Evolutionary conservation across 2,329 filamentous ascomycete genomes (phyloP).

Genomic region (Ceratocystis alfenasii): DNA sequence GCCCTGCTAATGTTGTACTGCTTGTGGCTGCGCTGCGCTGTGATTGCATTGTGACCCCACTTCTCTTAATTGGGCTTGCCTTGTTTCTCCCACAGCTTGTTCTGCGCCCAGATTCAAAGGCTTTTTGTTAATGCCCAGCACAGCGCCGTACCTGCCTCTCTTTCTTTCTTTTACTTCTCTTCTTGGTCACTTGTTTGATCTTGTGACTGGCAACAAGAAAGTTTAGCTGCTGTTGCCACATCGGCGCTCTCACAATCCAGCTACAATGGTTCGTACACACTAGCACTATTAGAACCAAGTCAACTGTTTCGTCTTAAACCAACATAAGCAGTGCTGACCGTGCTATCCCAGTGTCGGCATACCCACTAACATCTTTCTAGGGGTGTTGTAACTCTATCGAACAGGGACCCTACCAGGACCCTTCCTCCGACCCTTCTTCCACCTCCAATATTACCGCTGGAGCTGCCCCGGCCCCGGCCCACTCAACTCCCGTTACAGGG

Average conservation of each 20-base stretch:
- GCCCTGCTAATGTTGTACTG: not conserved
- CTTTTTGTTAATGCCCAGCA: constrained; percentile 2
- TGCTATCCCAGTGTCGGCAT: not conserved
- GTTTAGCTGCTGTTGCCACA: not conserved
- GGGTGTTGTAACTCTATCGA: constrained; percentile 12
- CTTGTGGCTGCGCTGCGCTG: not conserved
- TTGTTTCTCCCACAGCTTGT: not conserved
- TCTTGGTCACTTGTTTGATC: not conserved
- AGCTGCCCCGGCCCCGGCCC: not conserved
- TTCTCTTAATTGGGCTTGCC: not conserved
- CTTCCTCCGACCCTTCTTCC: constrained; percentile 3
- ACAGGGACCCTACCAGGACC: constrained; percentile 2
- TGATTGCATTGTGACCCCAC: constrained; percentile 7
- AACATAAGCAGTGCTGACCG: not conserved
- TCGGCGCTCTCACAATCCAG: not conserved
- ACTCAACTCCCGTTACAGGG: not conserved
- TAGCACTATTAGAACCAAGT: not conserved
- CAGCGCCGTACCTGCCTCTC: not conserved
- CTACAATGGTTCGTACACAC: not conserved
- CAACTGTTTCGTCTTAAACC: not conserved
- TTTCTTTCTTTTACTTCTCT: not conserved
- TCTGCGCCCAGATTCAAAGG: not conserved
- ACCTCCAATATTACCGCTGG: constrained; percentile 3
- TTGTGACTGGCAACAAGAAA: not conserved
- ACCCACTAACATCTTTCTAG: constrained; percentile 10